Base-by-base conservation (phyloP, 768 basidiomycete genomes). In the Leccinum pellstonianum region DNA sequence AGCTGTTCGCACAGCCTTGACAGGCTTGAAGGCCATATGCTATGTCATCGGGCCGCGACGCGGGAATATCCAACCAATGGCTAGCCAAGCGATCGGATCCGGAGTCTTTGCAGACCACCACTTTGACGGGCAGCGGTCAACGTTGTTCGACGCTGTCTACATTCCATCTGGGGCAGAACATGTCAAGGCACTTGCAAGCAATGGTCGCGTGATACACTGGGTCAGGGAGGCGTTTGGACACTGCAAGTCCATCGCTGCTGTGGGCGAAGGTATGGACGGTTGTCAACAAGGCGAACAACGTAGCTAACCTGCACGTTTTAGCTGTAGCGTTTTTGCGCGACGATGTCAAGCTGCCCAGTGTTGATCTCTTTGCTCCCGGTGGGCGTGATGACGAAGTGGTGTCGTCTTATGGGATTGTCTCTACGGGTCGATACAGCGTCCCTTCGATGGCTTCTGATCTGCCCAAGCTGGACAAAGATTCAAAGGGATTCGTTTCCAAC, bases 221-320 rank as follows among this genome's bases (percentile, higher is more conserved):
- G 82, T 90, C 3, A 82, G 90, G 49, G 93, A 95, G 73, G 87
- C 91, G 3, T 95, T 90, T 74, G 88, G 88, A 21, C 93, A 95
- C 73, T 87, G 85, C 75, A 95, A 95, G 76, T 71, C 88, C 17
- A 90, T 96, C 58, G 90, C 85, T 3, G 91, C 86, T 1, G 77
- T 88, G 50, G 93, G 92, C 10, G 81, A 84, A 69, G 86, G 87
- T 58, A 21, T 14, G 63, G 19, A 17, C 38, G 4, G 7, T 43
- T 29, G 5, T 25, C 41, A 7, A 21, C 23, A 1, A 17, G 35
- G 21, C 41, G 12, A 51, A 51, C 4, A 10, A 38, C n/a, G 17
- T 33, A 27, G 3, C 56, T 67, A 38, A 65, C 29, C 27, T 3
- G 17, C 4, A 23, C 10, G 27, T 52, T 55, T 0, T 43, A 86